Percentiles rank a stretch among this genome's conserved stretches.
These are phyloP conservation scores for Leccinum angustisporum DNA, from an alignment of 1,284 basidiomycete species.

Conservation along the genomic window DNA sequence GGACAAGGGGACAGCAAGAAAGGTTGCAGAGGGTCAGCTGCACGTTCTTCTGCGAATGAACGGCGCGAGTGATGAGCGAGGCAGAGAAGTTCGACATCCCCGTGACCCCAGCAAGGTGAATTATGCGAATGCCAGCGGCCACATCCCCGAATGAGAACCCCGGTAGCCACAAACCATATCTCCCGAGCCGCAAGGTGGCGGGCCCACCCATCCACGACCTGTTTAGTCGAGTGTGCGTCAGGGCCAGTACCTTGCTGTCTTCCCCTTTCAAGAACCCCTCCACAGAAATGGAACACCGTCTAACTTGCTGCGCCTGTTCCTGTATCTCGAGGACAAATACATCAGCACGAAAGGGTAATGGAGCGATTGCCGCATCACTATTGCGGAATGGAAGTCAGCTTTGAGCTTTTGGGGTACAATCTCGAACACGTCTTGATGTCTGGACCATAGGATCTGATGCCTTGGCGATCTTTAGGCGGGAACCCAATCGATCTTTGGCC, in stretches of 20 bases:
- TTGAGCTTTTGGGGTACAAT: neutral
- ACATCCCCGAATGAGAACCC: conserved; percentile 19
- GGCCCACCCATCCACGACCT: conserved; percentile 3
- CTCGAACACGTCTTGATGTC: neutral
- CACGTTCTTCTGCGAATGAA: conserved; percentile 19
- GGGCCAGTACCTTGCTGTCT: conserved; percentile 4
- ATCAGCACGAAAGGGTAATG: conserved; percentile 3
- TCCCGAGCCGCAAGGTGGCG: conserved; percentile 9
- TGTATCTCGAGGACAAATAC: conserved; percentile 7
- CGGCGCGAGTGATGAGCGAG: conserved; percentile 22
- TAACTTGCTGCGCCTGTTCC: neutral
- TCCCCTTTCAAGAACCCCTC: neutral
- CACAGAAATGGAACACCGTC: conserved; percentile 5
- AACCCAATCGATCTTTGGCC: neutral
- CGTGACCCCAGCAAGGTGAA: conserved; percentile 20
- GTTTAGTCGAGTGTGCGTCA: conserved; percentile 12
- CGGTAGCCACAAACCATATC: conserved; percentile 10
- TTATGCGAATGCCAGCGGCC: conserved; percentile 3
- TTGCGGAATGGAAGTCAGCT: conserved; percentile 6
- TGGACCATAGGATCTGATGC: neutral
- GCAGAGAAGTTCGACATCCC: conserved; percentile 20
- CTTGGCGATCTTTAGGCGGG: neutral
- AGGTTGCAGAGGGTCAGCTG: conserved; percentile 6
- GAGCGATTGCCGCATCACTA: neutral
- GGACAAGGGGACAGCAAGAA: conserved; percentile 11